phyloP scores from a whole-genome alignment of 140 eudicot species.

The Oenanthe javanica region DNA sequence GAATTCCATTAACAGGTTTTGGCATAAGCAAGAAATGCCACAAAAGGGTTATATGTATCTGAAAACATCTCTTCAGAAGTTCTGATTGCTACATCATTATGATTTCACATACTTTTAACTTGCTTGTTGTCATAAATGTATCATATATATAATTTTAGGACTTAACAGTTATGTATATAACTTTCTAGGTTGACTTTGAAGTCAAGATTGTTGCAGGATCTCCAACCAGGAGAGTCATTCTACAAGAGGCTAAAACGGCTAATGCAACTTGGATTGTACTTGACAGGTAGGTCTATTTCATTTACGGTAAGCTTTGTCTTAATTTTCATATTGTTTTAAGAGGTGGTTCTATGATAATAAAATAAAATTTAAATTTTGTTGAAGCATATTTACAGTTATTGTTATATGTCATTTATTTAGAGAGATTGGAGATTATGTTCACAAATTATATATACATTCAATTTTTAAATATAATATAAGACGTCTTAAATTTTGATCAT shows the following conservation, averaged over 20 bases:
- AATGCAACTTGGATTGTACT: conserved; percentile 70
- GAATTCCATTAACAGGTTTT: background rate
- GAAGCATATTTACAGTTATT: background rate
- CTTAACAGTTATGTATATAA: background rate
- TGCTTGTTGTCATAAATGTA: background rate
- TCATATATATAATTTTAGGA: background rate
- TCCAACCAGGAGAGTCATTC: conserved; percentile 57
- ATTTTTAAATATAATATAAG: background rate
- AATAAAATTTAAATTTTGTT: background rate
- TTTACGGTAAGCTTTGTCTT: background rate
- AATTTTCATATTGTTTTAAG: background rate
- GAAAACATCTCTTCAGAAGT: background rate
- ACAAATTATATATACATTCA: no score
- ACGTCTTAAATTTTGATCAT: background rate
- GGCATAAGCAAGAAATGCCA: background rate
- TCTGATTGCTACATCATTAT: conserved; percentile 1
- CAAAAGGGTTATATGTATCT: background rate
- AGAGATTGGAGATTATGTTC: background rate
- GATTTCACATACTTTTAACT: background rate
- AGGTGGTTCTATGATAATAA: background rate
- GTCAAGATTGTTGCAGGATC: conserved; percentile 80
- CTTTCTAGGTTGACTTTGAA: conserved; percentile 62
- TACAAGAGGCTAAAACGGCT: conserved; percentile 47
- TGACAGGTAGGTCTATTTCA: conserved; percentile 43
- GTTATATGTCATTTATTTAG: no score